phyloP scores from a whole-genome alignment of 1,284 basidiomycete genomes.

The Microbotryum violaceum region DNA sequence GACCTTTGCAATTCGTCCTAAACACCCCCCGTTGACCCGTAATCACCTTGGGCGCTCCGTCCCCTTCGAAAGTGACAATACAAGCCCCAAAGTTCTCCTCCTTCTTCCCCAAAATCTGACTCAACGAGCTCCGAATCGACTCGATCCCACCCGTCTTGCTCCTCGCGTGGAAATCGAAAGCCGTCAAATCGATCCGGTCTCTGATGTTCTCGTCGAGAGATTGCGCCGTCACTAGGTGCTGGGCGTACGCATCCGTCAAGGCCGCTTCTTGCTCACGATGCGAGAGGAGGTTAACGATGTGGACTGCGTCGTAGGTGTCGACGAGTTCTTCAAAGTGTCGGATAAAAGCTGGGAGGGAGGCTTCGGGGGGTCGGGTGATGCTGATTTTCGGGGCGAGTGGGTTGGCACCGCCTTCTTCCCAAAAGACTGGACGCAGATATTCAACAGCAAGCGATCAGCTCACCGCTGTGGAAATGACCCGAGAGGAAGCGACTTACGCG shows the following conservation, averaged over 20 bases:
- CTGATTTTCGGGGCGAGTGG: slow-evolving; percentile 69
- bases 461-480: slow-evolving; percentile 8
- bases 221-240: slow-evolving; percentile 51
- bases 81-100: slow-evolving; percentile 75
- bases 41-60: slow-evolving; percentile 56
- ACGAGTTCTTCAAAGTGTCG: slow-evolving; percentile 76
- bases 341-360: slow-evolving; percentile 92
- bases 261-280: slow-evolving; percentile 58
- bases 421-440: slow-evolving; percentile 60
- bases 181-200: slow-evolving; percentile 52
- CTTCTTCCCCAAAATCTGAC: slow-evolving; percentile 55
- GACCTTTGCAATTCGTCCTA: slow-evolving; percentile 86
- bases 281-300: slow-evolving; percentile 49
- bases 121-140: slow-evolving; percentile 64
- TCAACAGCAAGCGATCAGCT: slow-evolving; percentile 9
- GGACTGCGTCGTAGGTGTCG: slow-evolving; percentile 31
- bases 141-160: slow-evolving; percentile 80
- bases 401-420: slow-evolving; percentile 91
- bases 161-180: slow-evolving; percentile 89
- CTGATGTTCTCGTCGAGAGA: slow-evolving; percentile 11
- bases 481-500: slow-evolving; percentile 52
- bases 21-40: slow-evolving; percentile 83
- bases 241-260: slow-evolving; percentile 71
- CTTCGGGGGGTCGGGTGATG: slow-evolving; percentile 80
- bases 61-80: slow-evolving; percentile 55